Evolutionary conservation across 345 rosid genomes (phyloP).

Genomic region (Cardamine occulta): DNA sequence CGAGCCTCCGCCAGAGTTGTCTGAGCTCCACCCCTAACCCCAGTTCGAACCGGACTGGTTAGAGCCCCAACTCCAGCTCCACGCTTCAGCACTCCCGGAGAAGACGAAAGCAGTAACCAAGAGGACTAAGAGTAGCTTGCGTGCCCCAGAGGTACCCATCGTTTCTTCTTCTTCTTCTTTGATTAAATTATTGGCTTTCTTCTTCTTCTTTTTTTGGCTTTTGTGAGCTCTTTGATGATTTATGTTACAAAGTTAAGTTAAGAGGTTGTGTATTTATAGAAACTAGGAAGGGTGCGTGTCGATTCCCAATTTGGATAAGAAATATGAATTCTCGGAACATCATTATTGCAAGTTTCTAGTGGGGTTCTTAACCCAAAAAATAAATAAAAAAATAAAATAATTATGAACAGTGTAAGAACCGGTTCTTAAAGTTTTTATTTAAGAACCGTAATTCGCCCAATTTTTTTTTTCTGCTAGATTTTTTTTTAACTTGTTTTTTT

Average conservation of each 20-base stretch:
- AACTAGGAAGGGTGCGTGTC: neutral
- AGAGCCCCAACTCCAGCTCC: constrained; percentile 27
- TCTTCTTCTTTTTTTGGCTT: neutral
- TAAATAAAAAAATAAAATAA: too few species aligned
- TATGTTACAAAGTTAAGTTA: neutral
- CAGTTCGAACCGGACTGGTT: constrained; percentile 15
- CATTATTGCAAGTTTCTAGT: too few species aligned
- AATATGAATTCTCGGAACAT: neutral
- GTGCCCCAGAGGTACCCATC: constrained; percentile 2
- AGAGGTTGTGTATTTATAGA: constrained; percentile 1
- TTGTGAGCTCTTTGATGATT: neutral
- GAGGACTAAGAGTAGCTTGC: constrained; percentile 9
- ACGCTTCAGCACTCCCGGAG: constrained; percentile 8
- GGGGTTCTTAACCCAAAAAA: too few species aligned
- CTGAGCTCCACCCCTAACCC: constrained; percentile 31
- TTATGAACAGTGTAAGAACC: too few species aligned
- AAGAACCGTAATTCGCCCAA: too few species aligned
- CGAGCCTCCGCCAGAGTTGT: constrained; percentile 7
- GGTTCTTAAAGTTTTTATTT: too few species aligned
- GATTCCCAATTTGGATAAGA: neutral
- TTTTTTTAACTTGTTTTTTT: too few species aligned
- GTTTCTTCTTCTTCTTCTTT: neutral
- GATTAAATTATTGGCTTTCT: neutral
- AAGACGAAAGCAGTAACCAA: constrained; percentile 13
- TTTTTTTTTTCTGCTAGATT: too few species aligned